These are phyloP conservation scores for Inonotus hispidus DNA, from an alignment of 1,284 basidiomycete species.

Conservation along the genomic window DNA sequence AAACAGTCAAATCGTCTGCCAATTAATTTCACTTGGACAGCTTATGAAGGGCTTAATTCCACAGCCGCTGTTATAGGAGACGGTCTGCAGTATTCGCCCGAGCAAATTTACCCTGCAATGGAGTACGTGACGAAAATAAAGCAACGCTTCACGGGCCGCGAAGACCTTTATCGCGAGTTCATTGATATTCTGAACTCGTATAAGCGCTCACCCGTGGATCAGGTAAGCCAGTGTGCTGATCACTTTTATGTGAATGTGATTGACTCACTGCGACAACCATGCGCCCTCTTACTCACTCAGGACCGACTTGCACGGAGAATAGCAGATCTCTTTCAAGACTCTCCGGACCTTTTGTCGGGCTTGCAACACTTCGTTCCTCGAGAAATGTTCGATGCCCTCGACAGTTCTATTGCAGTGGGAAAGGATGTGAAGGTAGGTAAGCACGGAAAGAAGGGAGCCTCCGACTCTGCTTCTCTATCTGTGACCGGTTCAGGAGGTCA, in stretches of 20 bases:
- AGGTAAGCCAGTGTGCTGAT: conserved; percentile 55
- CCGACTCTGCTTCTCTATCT: conserved; percentile 23
- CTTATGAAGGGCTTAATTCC: background rate
- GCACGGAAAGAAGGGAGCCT: conserved; percentile 24
- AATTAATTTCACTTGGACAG: background rate
- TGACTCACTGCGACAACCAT: conserved; percentile 20
- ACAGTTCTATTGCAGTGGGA: conserved; percentile 1
- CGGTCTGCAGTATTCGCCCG: conserved; percentile 4
- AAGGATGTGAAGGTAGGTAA: conserved; percentile 12
- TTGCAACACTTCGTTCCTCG: conserved; percentile 87
- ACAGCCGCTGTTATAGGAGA: background rate
- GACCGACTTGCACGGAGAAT: conserved; percentile 83
- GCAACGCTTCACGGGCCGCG: conserved; percentile 78
- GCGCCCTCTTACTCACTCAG: conserved; percentile 29
- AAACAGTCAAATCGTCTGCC: background rate
- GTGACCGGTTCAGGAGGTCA: conserved; percentile 31
- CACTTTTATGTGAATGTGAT: conserved; percentile 42
- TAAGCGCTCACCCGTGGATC: conserved; percentile 53
- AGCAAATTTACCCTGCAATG: conserved; percentile 35
- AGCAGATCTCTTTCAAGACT: conserved; percentile 80
- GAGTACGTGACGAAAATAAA: conserved; percentile 98
- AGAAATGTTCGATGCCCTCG: conserved; percentile 13
- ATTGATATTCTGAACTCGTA: conserved; percentile 82
- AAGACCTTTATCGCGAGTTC: conserved; percentile 92
- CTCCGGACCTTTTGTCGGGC: conserved; percentile 85